Conservation (phyloP, 352 stramenopile species). For the Phytophthora nicotianae region DNA sequence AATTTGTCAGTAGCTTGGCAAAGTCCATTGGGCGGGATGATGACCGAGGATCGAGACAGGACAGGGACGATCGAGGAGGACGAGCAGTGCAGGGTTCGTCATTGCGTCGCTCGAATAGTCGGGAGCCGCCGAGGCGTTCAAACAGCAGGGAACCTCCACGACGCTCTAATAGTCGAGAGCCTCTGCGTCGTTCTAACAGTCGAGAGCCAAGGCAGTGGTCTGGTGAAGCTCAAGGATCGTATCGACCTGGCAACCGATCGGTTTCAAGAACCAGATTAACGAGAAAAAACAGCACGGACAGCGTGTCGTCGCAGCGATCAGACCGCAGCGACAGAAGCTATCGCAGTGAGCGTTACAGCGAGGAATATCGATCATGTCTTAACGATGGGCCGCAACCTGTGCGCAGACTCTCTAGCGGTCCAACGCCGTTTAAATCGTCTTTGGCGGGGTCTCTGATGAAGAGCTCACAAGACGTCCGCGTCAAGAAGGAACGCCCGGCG, state of each 20-base stretch:
- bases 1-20: constrained; percentile 46
- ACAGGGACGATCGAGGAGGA: constrained; percentile 14
- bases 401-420: constrained; percentile 28
- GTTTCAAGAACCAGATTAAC: constrained; percentile 34
- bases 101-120: constrained; percentile 24
- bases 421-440: constrained; percentile 34
- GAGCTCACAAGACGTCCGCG: constrained; percentile 59
- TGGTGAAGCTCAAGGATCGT: constrained; percentile 15
- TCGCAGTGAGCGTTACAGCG: constrained; percentile 38
- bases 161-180: constrained; percentile 25
- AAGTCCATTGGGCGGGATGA: constrained; percentile 37
- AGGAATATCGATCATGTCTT: constrained; percentile 29
- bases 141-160: constrained; percentile 12
- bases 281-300: constrained; percentile 65
- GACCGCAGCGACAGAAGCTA: constrained; percentile 44
- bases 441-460: constrained; percentile 34
- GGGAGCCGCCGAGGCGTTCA: constrained; percentile 6
- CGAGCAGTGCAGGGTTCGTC: constrained; percentile 20
- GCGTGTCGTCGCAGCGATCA: constrained; percentile 54
- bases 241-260: constrained; percentile 34
- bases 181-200: constrained; percentile 21
- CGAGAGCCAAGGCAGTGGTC: constrained; percentile 20
- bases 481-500: constrained; percentile 31
- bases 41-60: constrained; percentile 17
- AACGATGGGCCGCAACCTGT: constrained; percentile 24